These are phyloP conservation scores for Gonapodya sp. DNA, from an alignment of 192 early-diverging fungal species.

Conservation along the genomic window DNA sequence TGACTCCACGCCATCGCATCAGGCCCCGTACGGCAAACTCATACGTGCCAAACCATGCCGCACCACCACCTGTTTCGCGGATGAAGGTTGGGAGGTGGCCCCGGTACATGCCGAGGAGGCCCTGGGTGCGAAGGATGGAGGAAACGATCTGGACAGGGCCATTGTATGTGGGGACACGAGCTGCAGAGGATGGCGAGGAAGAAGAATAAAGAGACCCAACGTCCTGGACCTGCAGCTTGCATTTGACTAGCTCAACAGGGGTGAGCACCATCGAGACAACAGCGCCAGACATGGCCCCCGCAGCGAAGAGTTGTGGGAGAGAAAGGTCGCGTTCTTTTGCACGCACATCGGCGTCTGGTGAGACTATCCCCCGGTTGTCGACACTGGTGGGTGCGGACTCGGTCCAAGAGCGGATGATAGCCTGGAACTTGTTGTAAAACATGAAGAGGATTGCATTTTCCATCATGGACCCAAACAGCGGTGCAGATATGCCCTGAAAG, in stretches of 20 bases:
- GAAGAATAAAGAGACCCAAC: constrained; percentile 22
- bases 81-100: constrained; percentile 77
- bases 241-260: constrained; percentile 93
- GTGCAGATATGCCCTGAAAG: constrained; percentile 73
- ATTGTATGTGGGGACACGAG: not conserved
- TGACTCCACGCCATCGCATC: constrained; percentile 25
- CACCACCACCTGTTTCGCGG: constrained; percentile 84
- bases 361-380: not conserved
- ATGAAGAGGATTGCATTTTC: constrained; percentile 89
- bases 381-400: not conserved
- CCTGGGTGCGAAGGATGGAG: constrained; percentile 31
- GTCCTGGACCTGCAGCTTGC: constrained; percentile 88
- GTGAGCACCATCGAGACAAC: constrained; percentile 83
- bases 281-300: constrained; percentile 78
- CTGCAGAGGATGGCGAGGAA: not conserved
- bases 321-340: not conserved
- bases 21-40: constrained; percentile 59
- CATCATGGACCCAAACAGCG: constrained; percentile 84
- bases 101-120: constrained; percentile 57
- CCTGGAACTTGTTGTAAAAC: constrained; percentile 76
- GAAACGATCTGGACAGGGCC: constrained; percentile 40
- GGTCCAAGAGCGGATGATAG: constrained; percentile 37
- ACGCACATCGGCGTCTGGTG: not conserved
- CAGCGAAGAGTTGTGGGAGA: constrained; percentile 53
- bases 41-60: constrained; percentile 94